Evolutionary conservation across 208 protist species (phyloP).

Genomic region (Trypanosoma conorhini): DNA sequence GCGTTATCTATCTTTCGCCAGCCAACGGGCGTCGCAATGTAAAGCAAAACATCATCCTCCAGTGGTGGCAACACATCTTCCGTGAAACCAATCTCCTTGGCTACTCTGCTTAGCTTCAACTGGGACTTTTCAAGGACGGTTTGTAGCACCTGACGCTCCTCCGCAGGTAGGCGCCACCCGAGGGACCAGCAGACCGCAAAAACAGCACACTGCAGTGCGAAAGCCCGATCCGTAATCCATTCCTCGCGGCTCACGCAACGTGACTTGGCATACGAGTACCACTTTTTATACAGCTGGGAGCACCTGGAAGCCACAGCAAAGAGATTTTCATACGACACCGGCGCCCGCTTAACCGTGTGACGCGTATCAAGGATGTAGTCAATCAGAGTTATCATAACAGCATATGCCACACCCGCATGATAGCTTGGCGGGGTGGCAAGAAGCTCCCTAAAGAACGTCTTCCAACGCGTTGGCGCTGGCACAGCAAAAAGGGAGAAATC

Average conservation of each 20-base stretch:
- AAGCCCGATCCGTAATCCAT: constrained; percentile 38
- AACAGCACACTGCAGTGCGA: constrained; percentile 52
- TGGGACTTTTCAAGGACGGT: constrained; percentile 20
- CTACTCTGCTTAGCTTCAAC: constrained; percentile 16
- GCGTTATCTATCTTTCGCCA: constrained; percentile 73
- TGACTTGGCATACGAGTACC: constrained; percentile 51
- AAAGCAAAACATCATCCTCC: constrained; percentile 38
- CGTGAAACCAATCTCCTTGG: constrained; percentile 25
- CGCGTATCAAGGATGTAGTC: constrained; percentile 23
- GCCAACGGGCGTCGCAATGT: constrained; percentile 46
- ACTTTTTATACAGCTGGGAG: constrained; percentile 49
- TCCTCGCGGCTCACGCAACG: constrained; percentile 30
- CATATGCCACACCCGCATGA: constrained; percentile 28
- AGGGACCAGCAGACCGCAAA: constrained; percentile 66
- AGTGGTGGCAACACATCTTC: constrained; percentile 34
- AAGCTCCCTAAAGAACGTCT: constrained; percentile 35
- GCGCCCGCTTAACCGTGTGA: neutral
- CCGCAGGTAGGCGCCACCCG: constrained; percentile 27
- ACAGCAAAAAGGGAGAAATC: constrained; percentile 57
- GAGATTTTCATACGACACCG: constrained; percentile 23
- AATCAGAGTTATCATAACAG: constrained; percentile 45
- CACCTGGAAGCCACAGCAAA: constrained; percentile 38
- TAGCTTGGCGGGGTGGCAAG: constrained; percentile 31
- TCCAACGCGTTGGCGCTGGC: constrained; percentile 38
- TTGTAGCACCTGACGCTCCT: constrained; percentile 18